Evolutionary conservation across 176 grass and related monocot genomes (phyloP).

Genomic region (Carex kokanica): DNA sequence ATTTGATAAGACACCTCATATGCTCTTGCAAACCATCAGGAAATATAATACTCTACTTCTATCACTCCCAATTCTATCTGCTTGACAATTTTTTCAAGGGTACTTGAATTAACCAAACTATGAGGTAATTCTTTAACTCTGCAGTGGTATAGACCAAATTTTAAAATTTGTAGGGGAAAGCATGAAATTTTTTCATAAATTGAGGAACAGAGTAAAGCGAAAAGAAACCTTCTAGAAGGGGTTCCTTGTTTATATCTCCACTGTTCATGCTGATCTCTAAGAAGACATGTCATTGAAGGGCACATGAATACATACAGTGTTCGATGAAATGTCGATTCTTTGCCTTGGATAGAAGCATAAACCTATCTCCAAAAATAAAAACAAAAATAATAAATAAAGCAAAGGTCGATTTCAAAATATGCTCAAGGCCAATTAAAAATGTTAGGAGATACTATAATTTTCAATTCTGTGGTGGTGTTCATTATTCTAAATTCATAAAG

Average conservation of each 20-base stretch:
- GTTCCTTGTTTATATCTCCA: conserved; percentile 58
- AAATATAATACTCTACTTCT: no score
- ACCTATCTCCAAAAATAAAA: conserved; percentile 33
- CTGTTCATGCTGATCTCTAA: conserved; percentile 81
- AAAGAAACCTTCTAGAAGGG: conserved; percentile 61
- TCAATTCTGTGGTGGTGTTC: background rate
- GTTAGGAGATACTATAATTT: background rate
- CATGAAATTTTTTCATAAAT: background rate
- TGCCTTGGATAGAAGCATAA: conserved; percentile 57
- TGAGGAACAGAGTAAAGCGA: background rate
- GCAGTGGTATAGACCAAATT: no score
- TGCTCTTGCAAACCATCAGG: no score
- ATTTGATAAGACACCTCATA: no score
- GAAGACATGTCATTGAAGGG: conserved; percentile 75
- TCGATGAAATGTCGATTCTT: conserved; percentile 66
- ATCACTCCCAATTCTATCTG: no score
- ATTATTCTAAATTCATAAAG: background rate
- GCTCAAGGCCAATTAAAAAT: background rate
- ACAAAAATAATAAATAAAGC: no score
- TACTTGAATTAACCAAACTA: no score
- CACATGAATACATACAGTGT: conserved; percentile 83
- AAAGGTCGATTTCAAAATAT: background rate
- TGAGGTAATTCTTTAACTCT: no score
- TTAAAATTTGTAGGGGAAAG: background rate
- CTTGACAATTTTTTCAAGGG: no score